A percentile compares a stretch with the other conserved stretches of the same genome.
These are phyloP conservation scores for Cubamyces lactineus DNA, from an alignment of 768 basidiomycete species.

Conservation along the genomic window DNA sequence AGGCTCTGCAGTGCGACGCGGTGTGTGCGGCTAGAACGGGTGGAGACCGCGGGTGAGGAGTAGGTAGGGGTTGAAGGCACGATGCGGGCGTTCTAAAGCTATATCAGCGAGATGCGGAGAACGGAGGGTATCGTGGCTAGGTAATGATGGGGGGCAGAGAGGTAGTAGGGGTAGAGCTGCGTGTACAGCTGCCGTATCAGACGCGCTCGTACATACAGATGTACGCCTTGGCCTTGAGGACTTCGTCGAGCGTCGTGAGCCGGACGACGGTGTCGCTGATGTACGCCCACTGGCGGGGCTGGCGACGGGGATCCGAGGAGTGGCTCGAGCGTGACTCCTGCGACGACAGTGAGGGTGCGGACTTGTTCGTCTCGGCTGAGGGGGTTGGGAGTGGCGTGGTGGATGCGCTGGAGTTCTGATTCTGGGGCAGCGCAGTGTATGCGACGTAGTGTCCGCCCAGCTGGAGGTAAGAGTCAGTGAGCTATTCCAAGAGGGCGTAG, in stretches of 20 bases:
- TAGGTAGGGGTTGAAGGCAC: no score
- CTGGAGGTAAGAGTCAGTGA: conserved; percentile 39
- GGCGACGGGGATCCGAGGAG: conserved; percentile 15
- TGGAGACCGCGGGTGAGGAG: neutral
- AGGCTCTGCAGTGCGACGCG: neutral
- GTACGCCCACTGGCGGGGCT: conserved; percentile 80
- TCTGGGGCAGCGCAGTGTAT: conserved; percentile 70
- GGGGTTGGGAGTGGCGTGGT: conserved; percentile 8
- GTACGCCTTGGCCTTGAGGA: conserved; percentile 89
- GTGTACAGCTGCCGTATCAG: conserved; percentile 28
- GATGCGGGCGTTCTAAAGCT: neutral
- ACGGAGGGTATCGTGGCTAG: neutral
- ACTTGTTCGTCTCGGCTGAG: conserved; percentile 7
- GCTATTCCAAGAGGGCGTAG: neutral
- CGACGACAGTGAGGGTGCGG: neutral
- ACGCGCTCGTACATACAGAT: conserved; percentile 90
- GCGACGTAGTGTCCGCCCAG: conserved; percentile 90
- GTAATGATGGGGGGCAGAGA: neutral
- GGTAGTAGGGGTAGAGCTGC: no score
- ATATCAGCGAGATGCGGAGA: neutral
- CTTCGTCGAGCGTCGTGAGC: conserved; percentile 81
- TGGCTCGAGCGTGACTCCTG: conserved; percentile 13
- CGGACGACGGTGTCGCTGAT: conserved; percentile 91
- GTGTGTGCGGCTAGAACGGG: neutral
- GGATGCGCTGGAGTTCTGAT: neutral